A percentile compares a stretch with the other conserved stretches of the same genome.
These are phyloP conservation scores for Boletus insuetus DNA, from an alignment of 768 basidiomycete genomes.

Conservation along the genomic window DNA sequence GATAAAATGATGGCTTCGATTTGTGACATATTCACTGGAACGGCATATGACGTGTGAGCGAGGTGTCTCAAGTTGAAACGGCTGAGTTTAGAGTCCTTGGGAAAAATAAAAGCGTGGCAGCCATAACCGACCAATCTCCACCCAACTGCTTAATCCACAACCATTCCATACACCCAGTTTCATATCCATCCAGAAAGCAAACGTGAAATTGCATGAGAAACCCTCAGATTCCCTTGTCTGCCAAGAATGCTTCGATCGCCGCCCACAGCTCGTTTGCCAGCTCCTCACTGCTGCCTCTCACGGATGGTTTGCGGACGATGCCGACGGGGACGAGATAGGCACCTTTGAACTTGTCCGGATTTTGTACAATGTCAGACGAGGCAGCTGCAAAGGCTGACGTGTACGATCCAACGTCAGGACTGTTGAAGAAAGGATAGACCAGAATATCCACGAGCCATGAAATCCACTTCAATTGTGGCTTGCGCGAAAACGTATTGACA, in stretches of 20 bases:
- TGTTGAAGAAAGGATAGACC: constrained; percentile 17
- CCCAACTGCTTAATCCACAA: neutral
- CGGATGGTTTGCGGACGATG: constrained; percentile 9
- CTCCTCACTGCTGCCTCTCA: constrained; percentile 16
- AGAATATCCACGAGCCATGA: constrained; percentile 20
- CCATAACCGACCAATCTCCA: too few relatives aligned
- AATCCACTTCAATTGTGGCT: constrained; percentile 15
- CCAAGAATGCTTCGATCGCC: constrained; percentile 26
- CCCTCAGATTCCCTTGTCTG: constrained; percentile 20
- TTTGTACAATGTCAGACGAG: constrained; percentile 18
- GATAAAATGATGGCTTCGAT: too few relatives aligned
- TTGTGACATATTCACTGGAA: too few relatives aligned
- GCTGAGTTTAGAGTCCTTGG: too few relatives aligned
- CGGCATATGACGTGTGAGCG: too few relatives aligned
- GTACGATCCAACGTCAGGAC: constrained; percentile 25
- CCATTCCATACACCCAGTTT: neutral
- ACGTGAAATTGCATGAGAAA: too few relatives aligned
- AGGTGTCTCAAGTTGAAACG: too few relatives aligned
- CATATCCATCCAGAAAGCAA: neutral
- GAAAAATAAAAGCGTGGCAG: too few relatives aligned
- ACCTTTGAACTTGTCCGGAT: constrained; percentile 29
- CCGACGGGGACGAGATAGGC: constrained; percentile 30
- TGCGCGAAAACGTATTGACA: constrained; percentile 31
- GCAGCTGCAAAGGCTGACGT: constrained; percentile 31
- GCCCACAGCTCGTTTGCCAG: constrained; percentile 31